Conservation (phyloP, 352 stramenopile genomes). For the Globisporangium splendens region DNA sequence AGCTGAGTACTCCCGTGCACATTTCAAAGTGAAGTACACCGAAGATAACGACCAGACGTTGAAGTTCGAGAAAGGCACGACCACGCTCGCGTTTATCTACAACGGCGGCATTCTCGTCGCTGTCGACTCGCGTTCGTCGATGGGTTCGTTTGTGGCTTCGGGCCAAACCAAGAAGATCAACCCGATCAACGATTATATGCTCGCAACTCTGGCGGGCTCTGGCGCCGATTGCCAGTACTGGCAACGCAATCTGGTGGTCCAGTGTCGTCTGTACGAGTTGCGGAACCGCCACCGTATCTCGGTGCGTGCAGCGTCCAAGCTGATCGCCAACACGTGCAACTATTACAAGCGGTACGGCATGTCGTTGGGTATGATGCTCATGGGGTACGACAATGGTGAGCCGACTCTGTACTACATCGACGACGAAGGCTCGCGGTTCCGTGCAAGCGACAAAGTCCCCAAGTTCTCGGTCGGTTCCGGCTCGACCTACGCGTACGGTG, state of each 20-base stretch:
- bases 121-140: constrained; percentile 98
- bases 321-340: constrained; percentile 99
- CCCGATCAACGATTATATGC: constrained; percentile 99
- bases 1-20: constrained; percentile 92
- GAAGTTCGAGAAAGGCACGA: constrained; percentile 99
- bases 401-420: constrained; percentile 99
- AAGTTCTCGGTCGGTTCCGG: constrained; percentile 99
- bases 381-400: constrained; percentile 97
- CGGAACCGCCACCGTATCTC: constrained; percentile 99
- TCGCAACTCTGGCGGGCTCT: constrained; percentile 98
- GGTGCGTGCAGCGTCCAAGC: constrained; percentile 97
- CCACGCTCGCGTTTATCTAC: constrained; percentile 99
- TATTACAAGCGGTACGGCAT: constrained; percentile 92
- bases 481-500: constrained; percentile 99
- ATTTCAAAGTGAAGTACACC: constrained; percentile 97
- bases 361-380: constrained; percentile 99
- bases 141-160: constrained; percentile 98
- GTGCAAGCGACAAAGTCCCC: constrained; percentile 91
- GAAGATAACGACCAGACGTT: constrained; percentile 94
- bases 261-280: constrained; percentile 97
- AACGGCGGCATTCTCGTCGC: constrained; percentile 97
- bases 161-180: constrained; percentile 99
- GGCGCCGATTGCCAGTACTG: constrained; percentile 99
- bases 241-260: constrained; percentile 97
- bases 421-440: constrained; percentile 97